Evolutionary conservation across 129 eudicot genomes (phyloP).

Genomic region (Arctium lappa): DNA sequence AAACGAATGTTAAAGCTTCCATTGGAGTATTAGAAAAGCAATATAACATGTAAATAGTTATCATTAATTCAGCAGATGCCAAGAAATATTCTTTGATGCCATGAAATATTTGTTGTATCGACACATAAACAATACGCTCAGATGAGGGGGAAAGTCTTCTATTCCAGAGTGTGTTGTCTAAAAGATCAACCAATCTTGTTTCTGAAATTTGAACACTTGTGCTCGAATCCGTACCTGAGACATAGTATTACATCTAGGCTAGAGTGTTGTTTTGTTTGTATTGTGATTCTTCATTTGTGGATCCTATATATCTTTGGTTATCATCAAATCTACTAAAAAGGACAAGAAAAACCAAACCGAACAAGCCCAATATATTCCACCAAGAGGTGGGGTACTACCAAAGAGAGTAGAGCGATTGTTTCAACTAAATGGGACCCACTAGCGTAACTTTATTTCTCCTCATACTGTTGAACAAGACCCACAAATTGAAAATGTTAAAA

Average conservation of each 20-base stretch:
- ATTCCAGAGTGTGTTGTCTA: slow-evolving; percentile 97
- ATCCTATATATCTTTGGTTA: neutral
- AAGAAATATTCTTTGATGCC: slow-evolving; percentile 92
- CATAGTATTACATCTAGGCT: slow-evolving; percentile 44
- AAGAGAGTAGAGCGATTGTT: no score
- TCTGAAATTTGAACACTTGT: slow-evolving; percentile 66
- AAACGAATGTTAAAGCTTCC: neutral
- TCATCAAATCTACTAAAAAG: neutral
- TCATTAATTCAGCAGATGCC: slow-evolving; percentile 93
- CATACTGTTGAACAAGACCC: neutral
- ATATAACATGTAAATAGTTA: slow-evolving; percentile 12
- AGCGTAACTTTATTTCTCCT: no score
- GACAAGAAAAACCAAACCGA: no score
- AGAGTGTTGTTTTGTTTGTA: neutral
- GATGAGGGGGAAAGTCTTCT: slow-evolving; percentile 95
- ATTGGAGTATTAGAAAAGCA: neutral
- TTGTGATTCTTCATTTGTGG: neutral
- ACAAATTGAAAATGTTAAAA: neutral
- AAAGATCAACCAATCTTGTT: slow-evolving; percentile 87
- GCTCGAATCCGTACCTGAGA: slow-evolving; percentile 64
- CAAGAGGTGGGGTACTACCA: no score
- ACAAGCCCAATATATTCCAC: no score
- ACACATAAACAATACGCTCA: slow-evolving; percentile 94
- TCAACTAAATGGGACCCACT: neutral
- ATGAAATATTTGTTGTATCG: slow-evolving; percentile 96